Evolutionary conservation across 2,329 filamentous ascomycete genomes (phyloP).

Genomic region (Intubia oerlemansii): DNA sequence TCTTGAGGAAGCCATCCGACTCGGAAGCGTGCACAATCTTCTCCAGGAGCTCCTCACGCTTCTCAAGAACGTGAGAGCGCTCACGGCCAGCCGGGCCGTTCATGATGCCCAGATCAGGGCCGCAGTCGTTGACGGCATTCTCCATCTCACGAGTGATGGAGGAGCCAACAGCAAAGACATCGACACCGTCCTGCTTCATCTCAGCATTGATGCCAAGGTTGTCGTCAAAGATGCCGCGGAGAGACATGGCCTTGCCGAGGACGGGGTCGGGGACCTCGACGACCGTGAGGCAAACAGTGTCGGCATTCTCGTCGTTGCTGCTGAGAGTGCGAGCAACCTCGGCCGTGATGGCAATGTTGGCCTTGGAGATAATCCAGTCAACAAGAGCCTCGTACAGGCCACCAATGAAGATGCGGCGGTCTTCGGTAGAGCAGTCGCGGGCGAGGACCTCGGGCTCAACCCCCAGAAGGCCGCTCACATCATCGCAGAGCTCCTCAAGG

Average conservation of each 20-base stretch:
- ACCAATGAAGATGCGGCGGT: slow-evolving; percentile 61
- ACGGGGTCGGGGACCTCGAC: slow-evolving; percentile 64
- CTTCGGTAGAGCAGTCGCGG: slow-evolving; percentile 61
- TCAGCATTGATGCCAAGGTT: slow-evolving; percentile 82
- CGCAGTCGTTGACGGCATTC: slow-evolving; percentile 54
- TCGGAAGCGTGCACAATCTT: slow-evolving; percentile 70
- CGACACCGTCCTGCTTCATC: slow-evolving; percentile 88
- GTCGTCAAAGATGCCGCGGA: slow-evolving; percentile 87
- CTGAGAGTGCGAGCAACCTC: slow-evolving; percentile 52
- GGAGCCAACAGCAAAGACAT: slow-evolving; percentile 50
- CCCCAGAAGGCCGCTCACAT: slow-evolving; percentile 69
- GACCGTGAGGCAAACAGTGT: slow-evolving; percentile 76
- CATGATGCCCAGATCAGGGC: slow-evolving; percentile 58
- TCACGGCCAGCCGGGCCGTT: slow-evolving; percentile 46
- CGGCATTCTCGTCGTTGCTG: slow-evolving; percentile 48
- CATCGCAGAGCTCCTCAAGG: slow-evolving; percentile 71
- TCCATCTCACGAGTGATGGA: slow-evolving; percentile 79
- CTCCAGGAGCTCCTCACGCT: slow-evolving; percentile 63
- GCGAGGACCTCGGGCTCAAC: slow-evolving; percentile 68
- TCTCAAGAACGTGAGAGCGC: slow-evolving; percentile 59
- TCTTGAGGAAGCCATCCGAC: slow-evolving; percentile 61
- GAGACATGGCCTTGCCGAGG: slow-evolving; percentile 69
- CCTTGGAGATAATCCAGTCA: slow-evolving; percentile 80
- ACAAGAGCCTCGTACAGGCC: slow-evolving; percentile 86
- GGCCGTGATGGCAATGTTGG: slow-evolving; percentile 61